Conservation (phyloP, 768 basidiomycete species). For the Suillus lakei region DNA sequence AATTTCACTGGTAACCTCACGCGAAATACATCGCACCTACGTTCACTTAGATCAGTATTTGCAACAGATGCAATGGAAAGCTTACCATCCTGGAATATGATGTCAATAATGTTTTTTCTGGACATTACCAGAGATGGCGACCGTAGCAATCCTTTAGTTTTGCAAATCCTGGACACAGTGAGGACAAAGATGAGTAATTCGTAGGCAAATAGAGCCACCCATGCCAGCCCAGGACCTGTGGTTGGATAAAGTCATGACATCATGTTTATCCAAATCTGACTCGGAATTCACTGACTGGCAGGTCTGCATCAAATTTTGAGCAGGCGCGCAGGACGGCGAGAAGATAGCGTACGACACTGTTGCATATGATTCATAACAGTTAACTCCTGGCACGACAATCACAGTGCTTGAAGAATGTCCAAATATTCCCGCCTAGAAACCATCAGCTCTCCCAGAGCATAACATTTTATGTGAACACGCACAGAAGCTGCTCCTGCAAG, state of each 20-base stretch:
- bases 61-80: constrained; percentile 5
- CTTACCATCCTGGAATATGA: constrained; percentile 57
- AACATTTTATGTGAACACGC: constrained; percentile 21
- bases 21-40: constrained; percentile 60
- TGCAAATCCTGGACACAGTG: constrained; percentile 51
- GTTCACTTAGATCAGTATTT: neutral
- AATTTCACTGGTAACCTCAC: constrained; percentile 36
- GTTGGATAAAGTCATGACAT: neutral
- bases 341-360: neutral
- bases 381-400: neutral
- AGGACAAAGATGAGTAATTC: constrained; percentile 53
- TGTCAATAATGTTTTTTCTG: constrained; percentile 40
- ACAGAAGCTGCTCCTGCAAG: constrained; percentile 43
- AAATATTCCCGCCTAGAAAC: neutral
- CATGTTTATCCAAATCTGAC: neutral
- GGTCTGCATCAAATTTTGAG: neutral
- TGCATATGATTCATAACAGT: neutral
- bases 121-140: constrained; percentile 21
- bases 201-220: constrained; percentile 57
- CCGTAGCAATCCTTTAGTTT: constrained; percentile 31
- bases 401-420: neutral
- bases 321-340: neutral
- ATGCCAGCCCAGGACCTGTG: constrained; percentile 39
- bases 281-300: neutral
- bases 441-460: neutral